Percentiles rank a stretch among this genome's conserved stretches.
Evolutionary conservation across 1,284 basidiomycete genomes (phyloP).

Genomic region (Ustilago crameri): DNA sequence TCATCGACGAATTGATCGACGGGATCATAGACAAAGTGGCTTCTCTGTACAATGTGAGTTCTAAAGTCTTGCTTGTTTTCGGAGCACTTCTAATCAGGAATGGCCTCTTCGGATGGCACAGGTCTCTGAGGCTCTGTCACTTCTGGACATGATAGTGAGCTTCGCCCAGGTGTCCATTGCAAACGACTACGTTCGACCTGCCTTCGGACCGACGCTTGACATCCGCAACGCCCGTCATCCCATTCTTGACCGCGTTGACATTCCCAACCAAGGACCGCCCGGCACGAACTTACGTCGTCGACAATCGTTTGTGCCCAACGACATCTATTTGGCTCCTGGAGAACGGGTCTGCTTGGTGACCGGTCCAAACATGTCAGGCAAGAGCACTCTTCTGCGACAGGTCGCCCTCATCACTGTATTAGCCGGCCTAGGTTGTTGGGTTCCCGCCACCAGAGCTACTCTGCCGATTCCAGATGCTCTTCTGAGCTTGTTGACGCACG

Average conservation of each 20-base stretch:
- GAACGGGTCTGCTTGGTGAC: constrained; percentile 28
- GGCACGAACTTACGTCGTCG: constrained; percentile 17
- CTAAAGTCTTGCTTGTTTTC: neutral
- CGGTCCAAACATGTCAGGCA: constrained; percentile 77
- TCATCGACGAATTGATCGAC: constrained; percentile 46
- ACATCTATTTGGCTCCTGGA: constrained; percentile 40
- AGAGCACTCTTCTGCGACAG: constrained; percentile 90
- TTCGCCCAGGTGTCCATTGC: constrained; percentile 38
- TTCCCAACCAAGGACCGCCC: constrained; percentile 58
- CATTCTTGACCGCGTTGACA: constrained; percentile 80
- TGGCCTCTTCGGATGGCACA: neutral
- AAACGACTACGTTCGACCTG: constrained; percentile 49
- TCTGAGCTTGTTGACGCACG: constrained; percentile 87
- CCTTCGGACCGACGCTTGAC: constrained; percentile 56
- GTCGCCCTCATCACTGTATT: constrained; percentile 84
- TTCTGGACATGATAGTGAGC: constrained; percentile 55
- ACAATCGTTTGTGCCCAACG: constrained; percentile 31
- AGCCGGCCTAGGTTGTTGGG: constrained; percentile 83
- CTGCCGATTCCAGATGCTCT: constrained; percentile 81
- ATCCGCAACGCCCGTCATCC: constrained; percentile 68
- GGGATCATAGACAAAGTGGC: constrained; percentile 38
- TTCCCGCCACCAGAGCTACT: constrained; percentile 28
- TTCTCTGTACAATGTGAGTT: constrained; percentile 50
- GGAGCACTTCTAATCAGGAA: neutral
- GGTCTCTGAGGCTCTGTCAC: constrained; percentile 57